A percentile compares a stretch with the other conserved stretches of the same genome.
These are phyloP conservation scores for Trichoderma sp. DNA, from an alignment of 2,329 filamentous ascomycete genomes.

Conservation along the genomic window DNA sequence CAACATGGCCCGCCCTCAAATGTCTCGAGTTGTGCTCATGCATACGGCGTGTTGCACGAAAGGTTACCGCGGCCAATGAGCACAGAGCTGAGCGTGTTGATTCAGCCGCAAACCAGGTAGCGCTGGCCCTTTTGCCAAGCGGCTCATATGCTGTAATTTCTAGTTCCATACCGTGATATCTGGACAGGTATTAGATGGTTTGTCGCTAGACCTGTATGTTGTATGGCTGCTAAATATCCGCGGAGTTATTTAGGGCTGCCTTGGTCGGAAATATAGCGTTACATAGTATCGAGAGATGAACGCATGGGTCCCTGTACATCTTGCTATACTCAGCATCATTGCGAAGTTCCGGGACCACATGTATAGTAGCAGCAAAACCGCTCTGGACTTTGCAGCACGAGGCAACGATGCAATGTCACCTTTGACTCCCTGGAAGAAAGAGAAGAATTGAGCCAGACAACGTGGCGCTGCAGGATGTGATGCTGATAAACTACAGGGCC, in stretches of 20 bases:
- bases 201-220: background rate
- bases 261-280: background rate
- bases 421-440: background rate
- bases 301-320: background rate
- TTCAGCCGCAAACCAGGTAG: background rate
- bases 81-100: background rate
- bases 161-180: background rate
- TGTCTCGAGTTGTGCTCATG: background rate
- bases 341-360: background rate
- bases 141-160: background rate
- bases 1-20: background rate
- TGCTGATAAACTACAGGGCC: background rate
- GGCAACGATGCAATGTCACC: background rate
- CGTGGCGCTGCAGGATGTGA: background rate
- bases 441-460: background rate
- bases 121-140: background rate
- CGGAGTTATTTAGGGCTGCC: background rate
- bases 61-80: constrained; percentile 1
- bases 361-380: background rate
- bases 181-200: background rate
- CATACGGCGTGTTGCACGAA: background rate
- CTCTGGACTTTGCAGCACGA: background rate
- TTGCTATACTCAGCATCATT: background rate
- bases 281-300: background rate
- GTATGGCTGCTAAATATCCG: background rate